Evolutionary conservation across 225 moss, liverwort and hornwort species (phyloP).

Genomic region (Lunularia cruciata): DNA sequence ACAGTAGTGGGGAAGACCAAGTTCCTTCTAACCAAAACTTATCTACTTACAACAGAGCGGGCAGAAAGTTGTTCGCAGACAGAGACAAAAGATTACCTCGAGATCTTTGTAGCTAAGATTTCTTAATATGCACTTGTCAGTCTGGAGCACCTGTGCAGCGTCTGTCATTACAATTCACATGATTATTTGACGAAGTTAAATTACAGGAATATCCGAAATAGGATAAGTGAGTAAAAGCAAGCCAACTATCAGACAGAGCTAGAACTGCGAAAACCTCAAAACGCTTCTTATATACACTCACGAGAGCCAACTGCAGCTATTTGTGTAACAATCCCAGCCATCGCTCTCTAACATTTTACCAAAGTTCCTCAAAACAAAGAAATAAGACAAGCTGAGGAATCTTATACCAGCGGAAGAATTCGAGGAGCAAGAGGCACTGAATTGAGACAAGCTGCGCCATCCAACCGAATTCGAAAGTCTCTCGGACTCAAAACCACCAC

Average conservation of each 20-base stretch:
- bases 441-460: slow-evolving; percentile 1
- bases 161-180: slow-evolving; percentile 10
- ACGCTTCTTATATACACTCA: not conserved
- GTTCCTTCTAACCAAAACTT: no score
- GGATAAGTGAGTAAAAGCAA: not conserved
- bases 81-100: slow-evolving; percentile 25
- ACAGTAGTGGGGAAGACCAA: no score
- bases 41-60: no score
- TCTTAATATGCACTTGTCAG: slow-evolving; percentile 32
- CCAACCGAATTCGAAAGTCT: not conserved
- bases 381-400: not conserved
- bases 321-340: no score
- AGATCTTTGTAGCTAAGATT: slow-evolving; percentile 35
- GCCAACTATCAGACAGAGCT: no score
- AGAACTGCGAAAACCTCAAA: not conserved
- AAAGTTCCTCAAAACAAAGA: no score
- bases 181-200: not conserved
- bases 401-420: not conserved
- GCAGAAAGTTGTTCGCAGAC: no score
- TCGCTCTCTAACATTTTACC: no score
- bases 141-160: not conserved
- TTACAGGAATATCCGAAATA: not conserved
- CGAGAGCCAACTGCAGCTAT: no score
- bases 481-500: not conserved
- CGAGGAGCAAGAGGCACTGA: not conserved